Base-by-base conservation (phyloP, 495 filamentous ascomycete species). In the Neurospora pannonica region DNA sequence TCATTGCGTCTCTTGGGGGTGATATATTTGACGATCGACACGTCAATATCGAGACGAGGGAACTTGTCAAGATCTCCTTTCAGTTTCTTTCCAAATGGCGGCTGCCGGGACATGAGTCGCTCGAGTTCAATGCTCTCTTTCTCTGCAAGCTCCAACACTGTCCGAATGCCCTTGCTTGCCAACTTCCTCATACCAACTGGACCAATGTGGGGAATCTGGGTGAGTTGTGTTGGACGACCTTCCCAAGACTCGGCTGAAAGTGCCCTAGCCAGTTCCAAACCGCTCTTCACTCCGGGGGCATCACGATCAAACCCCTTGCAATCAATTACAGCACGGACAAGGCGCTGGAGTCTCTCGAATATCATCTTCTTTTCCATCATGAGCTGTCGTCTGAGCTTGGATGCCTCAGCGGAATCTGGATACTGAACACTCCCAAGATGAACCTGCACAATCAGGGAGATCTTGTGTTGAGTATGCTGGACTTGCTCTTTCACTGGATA, bases 191-290 rank as follows among this genome's bases (percentile, higher is more conserved):
- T 90, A 7, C 89, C 87, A 4, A 91, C 94, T 17, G 90, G 85
- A 0, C 95, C 97, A 70, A 97, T 87, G n/a, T 90, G 88, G 4
- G 92, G 90, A 10, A 99, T 87, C 78, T 99, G 96, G 72, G 92
- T 94, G 80, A 99, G 88, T 72, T 98, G 93, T 21, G 91, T 86
- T 1, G 93, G 90, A 0, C 91, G 93, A 40, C 92, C 89, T 74
- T 98, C 97, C 97, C 97, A 98, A 5, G 90, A 92, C 74, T 88
- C 89, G 13, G 93, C 94, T 38, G 88, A 87, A 48, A 98, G 86
- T 73, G 93, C 93, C 74, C 97, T 86, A 8, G 90, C 87, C 24
- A 98, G 86, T 78, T 97, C 93, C 19, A 98, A 84, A 13, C 93
- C 92, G 74, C 90, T 92, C 69, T 87, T 87, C 11, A 88, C 87